Percentiles rank a stretch among this genome's conserved stretches.
phyloP scores from a whole-genome alignment of 345 rosid genomes.

The Mallotus nudiflorus region DNA sequence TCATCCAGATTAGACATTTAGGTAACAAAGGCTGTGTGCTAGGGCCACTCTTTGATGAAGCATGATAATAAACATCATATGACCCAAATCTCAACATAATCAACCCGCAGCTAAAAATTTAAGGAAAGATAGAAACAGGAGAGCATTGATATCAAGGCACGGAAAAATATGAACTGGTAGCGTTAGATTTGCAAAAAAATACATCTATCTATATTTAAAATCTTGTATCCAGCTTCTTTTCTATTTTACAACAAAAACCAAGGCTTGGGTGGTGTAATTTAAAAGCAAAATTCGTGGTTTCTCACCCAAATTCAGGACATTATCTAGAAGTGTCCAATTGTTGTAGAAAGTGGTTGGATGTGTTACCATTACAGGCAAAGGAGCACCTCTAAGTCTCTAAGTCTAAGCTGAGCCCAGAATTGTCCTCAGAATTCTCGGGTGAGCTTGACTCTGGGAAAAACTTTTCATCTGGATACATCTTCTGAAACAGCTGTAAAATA shows the following conservation, averaged over 20 bases:
- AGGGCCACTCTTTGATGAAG: too few species aligned
- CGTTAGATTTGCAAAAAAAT: too few species aligned
- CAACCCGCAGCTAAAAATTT: too few species aligned
- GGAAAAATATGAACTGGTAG: too few species aligned
- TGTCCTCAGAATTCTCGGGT: slow-evolving; percentile 43
- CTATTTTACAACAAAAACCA: background rate
- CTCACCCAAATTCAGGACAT: background rate
- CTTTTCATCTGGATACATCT: slow-evolving; percentile 48
- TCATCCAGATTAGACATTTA: too few species aligned
- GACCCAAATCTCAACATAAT: too few species aligned
- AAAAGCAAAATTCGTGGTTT: background rate
- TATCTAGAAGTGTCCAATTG: background rate
- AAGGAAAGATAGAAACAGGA: too few species aligned
- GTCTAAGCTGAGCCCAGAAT: slow-evolving; percentile 5
- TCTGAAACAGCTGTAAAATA: slow-evolving; percentile 44
- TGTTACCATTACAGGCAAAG: background rate
- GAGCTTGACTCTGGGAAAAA: slow-evolving; percentile 47
- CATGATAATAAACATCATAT: too few species aligned
- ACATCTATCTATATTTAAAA: too few species aligned
- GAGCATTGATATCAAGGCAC: too few species aligned
- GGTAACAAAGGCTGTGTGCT: too few species aligned
- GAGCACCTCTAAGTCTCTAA: background rate
- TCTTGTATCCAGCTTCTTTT: background rate
- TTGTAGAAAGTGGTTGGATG: background rate
- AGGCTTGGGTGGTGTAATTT: background rate